Base-by-base conservation (phyloP, 106 monocot species). In the Platanthera zijinensis region DNA sequence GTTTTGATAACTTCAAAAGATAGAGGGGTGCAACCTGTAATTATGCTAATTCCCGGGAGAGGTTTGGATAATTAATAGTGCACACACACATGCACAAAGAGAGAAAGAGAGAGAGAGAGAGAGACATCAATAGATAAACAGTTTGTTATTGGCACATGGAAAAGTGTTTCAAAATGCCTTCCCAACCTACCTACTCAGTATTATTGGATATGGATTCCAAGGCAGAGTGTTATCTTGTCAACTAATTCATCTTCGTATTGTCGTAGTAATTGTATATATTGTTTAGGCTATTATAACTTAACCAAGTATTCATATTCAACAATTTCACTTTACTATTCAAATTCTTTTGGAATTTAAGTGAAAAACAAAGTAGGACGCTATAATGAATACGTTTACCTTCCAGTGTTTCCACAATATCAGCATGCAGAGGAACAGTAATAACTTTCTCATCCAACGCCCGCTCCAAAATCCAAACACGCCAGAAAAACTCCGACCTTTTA, bases 321-420 rank as follows among this genome's bases (percentile, higher is more conserved):
- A 64, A 25, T 39, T 39, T 39, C 39, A 66, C 11, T 66, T 1
- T 39, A 39, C 3, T 39, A 39, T 39, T 39, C 39, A 39, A 39
- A 39, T 39, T 39, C 2, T 39, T 39, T 39, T 39, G 39, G 39
- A 39, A 39, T 39, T 39, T 39, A 53, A 10, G 53, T 8, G 0
- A 25, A 25, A 25, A 25, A 25, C 25, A 25, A 25, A 25, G 25
- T 25, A 25, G 25, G 25, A 0, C 25, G 0, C 25, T 25, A 25
- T 25, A 25, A 25, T 25, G 25, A 25, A 25, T 25, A 25, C 14
- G 13, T 70, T 48, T 91, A 92, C 97, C 85, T 87, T 88, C 84
- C 73, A 88, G 76, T 99, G 99, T 72, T 76, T 91, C 99, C 94
- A 99, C 7, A 85, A 78, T 63, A 92, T 85, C 17, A 75, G 53